A percentile compares a stretch with the other conserved stretches of the same genome.
These are phyloP conservation scores for Urostyla sp. DNA, from an alignment of 73 alveolate species.

Conservation along the genomic window DNA sequence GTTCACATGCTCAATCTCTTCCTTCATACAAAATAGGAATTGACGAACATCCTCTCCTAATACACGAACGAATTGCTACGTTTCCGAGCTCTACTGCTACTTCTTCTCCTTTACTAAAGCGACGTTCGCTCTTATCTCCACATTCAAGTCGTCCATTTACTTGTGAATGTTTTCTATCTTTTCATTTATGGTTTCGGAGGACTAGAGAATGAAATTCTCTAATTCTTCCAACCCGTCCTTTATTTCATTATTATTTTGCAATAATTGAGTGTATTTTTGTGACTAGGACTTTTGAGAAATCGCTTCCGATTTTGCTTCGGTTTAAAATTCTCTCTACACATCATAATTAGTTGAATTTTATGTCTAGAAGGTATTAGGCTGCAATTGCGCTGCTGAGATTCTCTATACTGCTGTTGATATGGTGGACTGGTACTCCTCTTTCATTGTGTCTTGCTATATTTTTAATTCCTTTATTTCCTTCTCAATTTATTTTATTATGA, in stretches of 20 bases:
- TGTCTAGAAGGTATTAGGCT: background rate
- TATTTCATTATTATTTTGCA: slow-evolving; percentile 33
- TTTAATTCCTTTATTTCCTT: background rate
- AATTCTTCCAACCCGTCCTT: slow-evolving; percentile 21
- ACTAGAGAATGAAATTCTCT: slow-evolving; percentile 6
- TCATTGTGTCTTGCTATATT: background rate
- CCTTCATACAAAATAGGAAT: slow-evolving; percentile 20
- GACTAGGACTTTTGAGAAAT: background rate
- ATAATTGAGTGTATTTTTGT: background rate
- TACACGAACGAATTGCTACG: slow-evolving; percentile 11
- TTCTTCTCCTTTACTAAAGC: slow-evolving; percentile 35
- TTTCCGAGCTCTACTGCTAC: slow-evolving; percentile 19
- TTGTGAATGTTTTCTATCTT: slow-evolving; percentile 38
- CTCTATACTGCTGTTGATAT: background rate
- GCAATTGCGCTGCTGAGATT: slow-evolving; percentile 14
- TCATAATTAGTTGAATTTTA: too few relatives aligned
- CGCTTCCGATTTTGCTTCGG: too few relatives aligned
- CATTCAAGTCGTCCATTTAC: slow-evolving; percentile 29
- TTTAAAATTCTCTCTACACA: too few relatives aligned
- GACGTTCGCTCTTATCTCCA: slow-evolving; percentile 20
- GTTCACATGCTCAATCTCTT: slow-evolving; percentile 14
- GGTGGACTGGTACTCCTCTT: background rate
- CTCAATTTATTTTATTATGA: background rate
- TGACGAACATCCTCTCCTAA: slow-evolving; percentile 38
- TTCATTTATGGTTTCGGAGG: slow-evolving; percentile 28